Conservation (phyloP, 352 stramenopile species). For the Blastocystis sp. region DNA sequence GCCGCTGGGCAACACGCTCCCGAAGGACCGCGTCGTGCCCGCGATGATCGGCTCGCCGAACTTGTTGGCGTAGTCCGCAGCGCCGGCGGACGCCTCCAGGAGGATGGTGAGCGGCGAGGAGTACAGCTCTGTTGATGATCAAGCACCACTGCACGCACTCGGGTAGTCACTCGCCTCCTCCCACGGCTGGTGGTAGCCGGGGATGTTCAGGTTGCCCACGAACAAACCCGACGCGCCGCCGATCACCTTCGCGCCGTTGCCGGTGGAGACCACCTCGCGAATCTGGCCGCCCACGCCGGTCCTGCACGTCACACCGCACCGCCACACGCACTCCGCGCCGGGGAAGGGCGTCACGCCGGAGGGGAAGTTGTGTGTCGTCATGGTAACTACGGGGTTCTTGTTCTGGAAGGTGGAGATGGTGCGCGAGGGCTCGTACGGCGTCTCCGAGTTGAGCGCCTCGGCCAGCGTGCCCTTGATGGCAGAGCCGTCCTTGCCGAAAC, state of each 20-base stretch:
- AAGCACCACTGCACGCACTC: constrained; percentile 77
- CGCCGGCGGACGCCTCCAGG: constrained; percentile 92
- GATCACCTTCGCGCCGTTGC: constrained; percentile 88
- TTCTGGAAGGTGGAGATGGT: constrained; percentile 78
- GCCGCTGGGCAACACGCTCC: constrained; percentile 87
- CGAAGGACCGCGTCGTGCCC: constrained; percentile 94
- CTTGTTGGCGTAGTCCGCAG: constrained; percentile 99
- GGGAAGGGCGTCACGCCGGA: constrained; percentile 81
- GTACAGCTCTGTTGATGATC: constrained; percentile 42
- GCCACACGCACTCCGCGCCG: constrained; percentile 73
- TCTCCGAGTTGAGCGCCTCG: constrained; percentile 79
- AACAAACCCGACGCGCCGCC: constrained; percentile 86
- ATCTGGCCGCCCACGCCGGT: constrained; percentile 95
- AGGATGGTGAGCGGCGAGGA: constrained; percentile 88
- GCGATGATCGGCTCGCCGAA: constrained; percentile 98
- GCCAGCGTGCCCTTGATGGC: constrained; percentile 89
- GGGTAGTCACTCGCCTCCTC: constrained; percentile 82
- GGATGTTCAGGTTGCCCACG: constrained; percentile 92
- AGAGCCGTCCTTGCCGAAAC: constrained; percentile 98
- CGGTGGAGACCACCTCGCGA: constrained; percentile 95
- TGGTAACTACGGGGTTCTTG: constrained; percentile 92
- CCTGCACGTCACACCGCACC: not conserved
- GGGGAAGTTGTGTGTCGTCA: constrained; percentile 99
- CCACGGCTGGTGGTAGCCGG: constrained; percentile 91
- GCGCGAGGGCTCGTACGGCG: constrained; percentile 77